These are phyloP conservation scores for Wakefieldia striispora DNA, from an alignment of 768 basidiomycete genomes.

Conservation along the genomic window DNA sequence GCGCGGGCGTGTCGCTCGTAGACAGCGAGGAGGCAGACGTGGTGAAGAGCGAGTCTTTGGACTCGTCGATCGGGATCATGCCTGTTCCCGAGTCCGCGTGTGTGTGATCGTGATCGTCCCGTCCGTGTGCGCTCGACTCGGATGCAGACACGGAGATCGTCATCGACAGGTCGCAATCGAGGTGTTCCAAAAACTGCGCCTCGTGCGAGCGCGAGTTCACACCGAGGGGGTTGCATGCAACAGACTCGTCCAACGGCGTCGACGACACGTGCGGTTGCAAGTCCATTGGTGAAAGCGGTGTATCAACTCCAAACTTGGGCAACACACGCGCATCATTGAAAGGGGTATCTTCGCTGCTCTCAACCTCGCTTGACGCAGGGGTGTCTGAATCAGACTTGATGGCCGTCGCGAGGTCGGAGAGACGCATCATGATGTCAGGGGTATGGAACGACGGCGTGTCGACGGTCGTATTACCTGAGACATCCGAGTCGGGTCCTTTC, in stretches of 20 bases:
- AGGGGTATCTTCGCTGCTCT: slow-evolving; percentile 10
- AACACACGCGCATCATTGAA: slow-evolving; percentile 20
- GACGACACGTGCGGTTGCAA: slow-evolving; percentile 6
- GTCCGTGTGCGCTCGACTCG: slow-evolving; percentile 1
- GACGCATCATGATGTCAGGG: slow-evolving; percentile 12
- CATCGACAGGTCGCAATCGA: slow-evolving; percentile 13
- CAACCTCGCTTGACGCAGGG: slow-evolving; percentile 13
- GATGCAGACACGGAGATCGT: slow-evolving; percentile 12
- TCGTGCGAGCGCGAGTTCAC: neutral
- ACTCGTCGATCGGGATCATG: slow-evolving; percentile 21
- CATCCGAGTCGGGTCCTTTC: neutral
- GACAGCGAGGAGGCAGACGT: slow-evolving; percentile 24
- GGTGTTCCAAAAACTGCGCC: slow-evolving; percentile 26
- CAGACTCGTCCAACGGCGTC: slow-evolving; percentile 8
- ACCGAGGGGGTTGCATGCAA: neutral
- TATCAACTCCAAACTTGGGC: slow-evolving; percentile 15
- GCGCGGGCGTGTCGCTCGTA: slow-evolving; percentile 18
- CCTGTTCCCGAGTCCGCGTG: neutral
- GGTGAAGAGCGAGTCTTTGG: slow-evolving; percentile 30
- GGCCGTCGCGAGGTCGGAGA: slow-evolving; percentile 14
- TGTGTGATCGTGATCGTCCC: neutral
- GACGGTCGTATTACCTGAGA: neutral
- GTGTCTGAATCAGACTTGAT: slow-evolving; percentile 5
- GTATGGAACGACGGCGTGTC: slow-evolving; percentile 8
- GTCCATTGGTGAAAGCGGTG: slow-evolving; percentile 8